A percentile compares a stretch with the other conserved stretches of the same genome.
Conservation (phyloP, 305 asterid genomes). For the Fraxinus latifolia region DNA sequence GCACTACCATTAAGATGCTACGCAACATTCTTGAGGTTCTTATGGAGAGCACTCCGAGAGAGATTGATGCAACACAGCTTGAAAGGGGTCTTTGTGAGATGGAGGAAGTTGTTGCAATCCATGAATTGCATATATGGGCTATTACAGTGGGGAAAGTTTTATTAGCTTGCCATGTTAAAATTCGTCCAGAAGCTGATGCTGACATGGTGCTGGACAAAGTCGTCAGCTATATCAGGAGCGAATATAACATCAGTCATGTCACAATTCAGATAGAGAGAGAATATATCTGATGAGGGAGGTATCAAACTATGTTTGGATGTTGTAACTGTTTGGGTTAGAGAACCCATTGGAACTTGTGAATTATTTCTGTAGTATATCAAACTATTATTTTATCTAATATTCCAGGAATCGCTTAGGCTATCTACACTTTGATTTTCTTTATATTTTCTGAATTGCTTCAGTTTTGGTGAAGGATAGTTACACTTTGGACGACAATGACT, state of each 20-base stretch:
- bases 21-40: slow-evolving; percentile 72
- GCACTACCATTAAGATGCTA: slow-evolving; percentile 70
- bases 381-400: not conserved
- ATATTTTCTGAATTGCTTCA: not conserved
- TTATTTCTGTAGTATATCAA: not conserved
- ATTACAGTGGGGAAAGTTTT: slow-evolving; percentile 81
- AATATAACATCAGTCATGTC: slow-evolving; percentile 80
- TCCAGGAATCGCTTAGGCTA: not conserved
- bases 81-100: slow-evolving; percentile 78
- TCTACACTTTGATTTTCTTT: not conserved
- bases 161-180: slow-evolving; percentile 75
- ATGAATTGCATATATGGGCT: slow-evolving; percentile 87
- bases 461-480: not conserved
- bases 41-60: slow-evolving; percentile 89
- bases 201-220: slow-evolving; percentile 79
- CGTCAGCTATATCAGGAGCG: slow-evolving; percentile 64
- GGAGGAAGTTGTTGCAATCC: slow-evolving; percentile 80
- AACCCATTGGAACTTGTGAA: not conserved
- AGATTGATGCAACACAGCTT: slow-evolving; percentile 70
- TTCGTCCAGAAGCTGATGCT: slow-evolving; percentile 73
- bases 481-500: not conserved
- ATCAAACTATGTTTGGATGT: not conserved
- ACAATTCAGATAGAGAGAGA: slow-evolving; percentile 84
- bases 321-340: slow-evolving; percentile 3
- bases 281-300: slow-evolving; percentile 13